Base-by-base conservation (phyloP, 2,329 filamentous ascomycete species). In the Exophiala dermatitidis region DNA sequence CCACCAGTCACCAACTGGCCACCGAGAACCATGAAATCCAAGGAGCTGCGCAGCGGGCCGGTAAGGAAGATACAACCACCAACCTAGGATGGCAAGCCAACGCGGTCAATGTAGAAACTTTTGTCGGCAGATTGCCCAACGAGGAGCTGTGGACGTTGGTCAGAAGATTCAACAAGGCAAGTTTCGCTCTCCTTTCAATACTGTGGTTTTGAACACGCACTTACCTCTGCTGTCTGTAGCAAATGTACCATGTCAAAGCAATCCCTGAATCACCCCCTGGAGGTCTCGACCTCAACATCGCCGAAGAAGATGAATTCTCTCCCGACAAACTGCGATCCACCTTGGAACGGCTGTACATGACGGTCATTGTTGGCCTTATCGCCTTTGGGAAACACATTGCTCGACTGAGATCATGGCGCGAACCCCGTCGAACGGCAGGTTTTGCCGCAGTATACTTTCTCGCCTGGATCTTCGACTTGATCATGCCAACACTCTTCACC, bases 291-390 rank as follows among this genome's bases (percentile, higher is more conserved):
- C 77, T 94, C 54, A 88, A 90, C 61, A 84, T 88, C 52, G 84
- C 87, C 3, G 84, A 90, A 37, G 84, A 91, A 50, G 88, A 93
- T 60, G 85, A 90, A 53, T 93, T 93, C 67, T 88, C 85, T 0
- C 88, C 88, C 0, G 88, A 93, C 64, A 93, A 93, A 70, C 73
- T 94, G 42, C 78, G 88, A 7, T 81, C 84, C 2, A 89, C 86
- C 49, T 67, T 93, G 3, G 89, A 94, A 69, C 77, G 89, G 9
- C 72, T 93, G 7, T 94, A 94, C 66, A 90, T 89, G 77, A 88
- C 85, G 0, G 81, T 94, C 0, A 73, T 85, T 5, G 78, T 90
- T 46, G 77, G 82, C 9, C 43, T 89, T 8, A 77, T 89, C 41
- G 77, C 74, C 0, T 77, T 81, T 10, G 79, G 79, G 55, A 91